These are phyloP conservation scores for Tolypocladium cylindrosporum DNA, from an alignment of 2,329 filamentous ascomycete genomes.

Conservation along the genomic window DNA sequence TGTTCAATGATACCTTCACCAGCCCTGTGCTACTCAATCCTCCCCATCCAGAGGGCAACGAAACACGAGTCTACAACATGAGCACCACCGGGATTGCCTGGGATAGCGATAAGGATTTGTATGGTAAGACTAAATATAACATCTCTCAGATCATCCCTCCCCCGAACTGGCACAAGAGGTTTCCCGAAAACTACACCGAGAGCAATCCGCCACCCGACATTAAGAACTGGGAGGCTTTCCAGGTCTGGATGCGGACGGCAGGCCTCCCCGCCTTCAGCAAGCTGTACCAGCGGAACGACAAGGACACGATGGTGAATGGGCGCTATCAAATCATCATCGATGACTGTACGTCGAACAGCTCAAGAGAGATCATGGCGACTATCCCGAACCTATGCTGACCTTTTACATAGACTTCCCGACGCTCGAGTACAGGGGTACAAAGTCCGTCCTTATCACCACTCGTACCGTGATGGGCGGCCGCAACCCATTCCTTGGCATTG, in stretches of 20 bases:
- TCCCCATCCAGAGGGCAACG: slow-evolving; percentile 14
- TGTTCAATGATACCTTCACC: slow-evolving; percentile 88
- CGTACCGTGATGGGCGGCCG: slow-evolving; percentile 88
- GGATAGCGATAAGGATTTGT: slow-evolving; percentile 72
- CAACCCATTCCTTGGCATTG: slow-evolving; percentile 93
- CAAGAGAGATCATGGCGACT: not conserved
- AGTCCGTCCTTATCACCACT: slow-evolving; percentile 82
- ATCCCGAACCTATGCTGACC: not conserved
- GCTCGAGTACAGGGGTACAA: slow-evolving; percentile 69
- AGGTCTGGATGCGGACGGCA: slow-evolving; percentile 98
- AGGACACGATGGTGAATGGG: slow-evolving; percentile 54
- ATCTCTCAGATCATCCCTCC: slow-evolving; percentile 63
- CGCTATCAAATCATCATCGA: slow-evolving; percentile 68
- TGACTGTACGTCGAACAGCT: slow-evolving; percentile 52
- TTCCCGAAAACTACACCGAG: slow-evolving; percentile 58
- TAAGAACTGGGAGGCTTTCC: slow-evolving; percentile 70
- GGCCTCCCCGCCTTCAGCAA: slow-evolving; percentile 93
- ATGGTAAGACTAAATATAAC: slow-evolving; percentile 59
- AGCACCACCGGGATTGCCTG: slow-evolving; percentile 74
- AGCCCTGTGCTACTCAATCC: slow-evolving; percentile 53
- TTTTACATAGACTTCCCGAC: slow-evolving; percentile 63
- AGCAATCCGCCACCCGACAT: slow-evolving; percentile 61
- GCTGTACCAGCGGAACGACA: slow-evolving; percentile 75
- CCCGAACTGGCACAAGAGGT: slow-evolving; percentile 71
- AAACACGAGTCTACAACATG: slow-evolving; percentile 59